Conservation (phyloP, 306 rosid genomes). For the Fragaria iinumae region DNA sequence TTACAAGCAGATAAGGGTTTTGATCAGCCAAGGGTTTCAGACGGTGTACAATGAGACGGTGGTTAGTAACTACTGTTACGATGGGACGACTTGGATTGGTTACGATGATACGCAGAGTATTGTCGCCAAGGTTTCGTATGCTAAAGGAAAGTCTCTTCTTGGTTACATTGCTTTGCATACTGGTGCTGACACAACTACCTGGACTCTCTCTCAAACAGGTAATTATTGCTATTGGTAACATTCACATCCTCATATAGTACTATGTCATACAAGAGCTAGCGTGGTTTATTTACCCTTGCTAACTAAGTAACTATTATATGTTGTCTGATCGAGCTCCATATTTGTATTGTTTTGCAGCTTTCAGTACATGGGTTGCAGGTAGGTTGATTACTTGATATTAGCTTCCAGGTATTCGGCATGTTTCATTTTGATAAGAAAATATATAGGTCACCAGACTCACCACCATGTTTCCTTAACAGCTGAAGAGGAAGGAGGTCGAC, state of each 20-base stretch:
- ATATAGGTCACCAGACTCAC: background rate
- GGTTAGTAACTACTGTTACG: conserved; percentile 29
- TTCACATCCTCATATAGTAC: no score
- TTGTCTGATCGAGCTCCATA: no score
- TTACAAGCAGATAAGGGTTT: conserved; percentile 21
- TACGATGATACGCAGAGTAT: conserved; percentile 36
- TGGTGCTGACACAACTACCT: conserved; percentile 14
- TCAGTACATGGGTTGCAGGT: no score
- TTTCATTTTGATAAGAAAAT: background rate
- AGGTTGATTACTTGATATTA: background rate
- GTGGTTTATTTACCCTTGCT: no score
- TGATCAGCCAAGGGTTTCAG: conserved; percentile 6
- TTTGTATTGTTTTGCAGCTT: no score
- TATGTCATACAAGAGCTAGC: no score
- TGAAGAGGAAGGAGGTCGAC: no score
- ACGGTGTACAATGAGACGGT: conserved; percentile 9
- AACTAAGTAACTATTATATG: no score
- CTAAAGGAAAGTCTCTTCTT: conserved; percentile 29
- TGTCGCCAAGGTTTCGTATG: conserved; percentile 35
- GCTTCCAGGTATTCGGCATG: background rate
- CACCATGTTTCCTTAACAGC: background rate
- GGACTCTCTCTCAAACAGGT: conserved; percentile 28
- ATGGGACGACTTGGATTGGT: conserved; percentile 44
- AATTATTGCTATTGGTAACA: no score
- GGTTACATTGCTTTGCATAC: conserved; percentile 47